A percentile compares a stretch with the other conserved stretches of the same genome.
phyloP scores from a whole-genome alignment of 768 basidiomycete genomes.

The Tephrocybe sp. region DNA sequence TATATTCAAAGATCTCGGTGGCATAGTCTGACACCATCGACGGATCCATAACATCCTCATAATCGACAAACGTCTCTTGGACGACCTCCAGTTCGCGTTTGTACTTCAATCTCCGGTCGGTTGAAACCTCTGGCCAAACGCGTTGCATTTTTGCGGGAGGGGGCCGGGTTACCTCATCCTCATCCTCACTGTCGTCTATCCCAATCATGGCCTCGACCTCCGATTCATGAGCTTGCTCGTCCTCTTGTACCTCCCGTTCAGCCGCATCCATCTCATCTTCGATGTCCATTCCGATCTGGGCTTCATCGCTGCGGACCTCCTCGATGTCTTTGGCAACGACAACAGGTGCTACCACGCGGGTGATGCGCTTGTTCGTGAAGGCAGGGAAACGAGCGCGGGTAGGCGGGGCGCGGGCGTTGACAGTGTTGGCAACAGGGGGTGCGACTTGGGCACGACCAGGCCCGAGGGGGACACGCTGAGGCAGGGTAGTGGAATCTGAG shows the following conservation, averaged over 20 bases:
- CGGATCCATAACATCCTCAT: conserved; percentile 72
- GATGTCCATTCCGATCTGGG: conserved; percentile 62
- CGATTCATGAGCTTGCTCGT: conserved; percentile 39
- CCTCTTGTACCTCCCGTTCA: conserved; percentile 38
- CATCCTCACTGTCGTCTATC: conserved; percentile 47
- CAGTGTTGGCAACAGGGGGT: conserved; percentile 39
- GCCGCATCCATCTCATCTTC: conserved; percentile 43
- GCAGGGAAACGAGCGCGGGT: conserved; percentile 29
- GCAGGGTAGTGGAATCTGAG: conserved; percentile 58
- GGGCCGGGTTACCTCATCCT: conserved; percentile 24
- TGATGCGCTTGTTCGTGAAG: conserved; percentile 33
- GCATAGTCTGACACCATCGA: conserved; percentile 98
- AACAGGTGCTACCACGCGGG: conserved; percentile 43
- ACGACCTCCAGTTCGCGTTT: conserved; percentile 64
- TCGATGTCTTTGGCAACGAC: conserved; percentile 38
- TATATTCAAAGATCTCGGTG: conserved; percentile 98
- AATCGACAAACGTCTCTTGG: conserved; percentile 68
- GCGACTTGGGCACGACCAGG: conserved; percentile 49
- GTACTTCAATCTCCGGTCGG: conserved; percentile 56
- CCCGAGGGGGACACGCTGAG: conserved; percentile 70
- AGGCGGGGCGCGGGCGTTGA: conserved; percentile 35
- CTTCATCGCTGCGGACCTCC: conserved; percentile 31
- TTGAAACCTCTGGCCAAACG: conserved; percentile 74
- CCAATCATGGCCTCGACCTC: conserved; percentile 68
- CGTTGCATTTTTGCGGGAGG: conserved; percentile 42